A percentile compares a stretch with the other conserved stretches of the same genome.
These are phyloP conservation scores for Ascobolus immersus DNA, from an alignment of 495 filamentous ascomycete genomes.

Conservation along the genomic window DNA sequence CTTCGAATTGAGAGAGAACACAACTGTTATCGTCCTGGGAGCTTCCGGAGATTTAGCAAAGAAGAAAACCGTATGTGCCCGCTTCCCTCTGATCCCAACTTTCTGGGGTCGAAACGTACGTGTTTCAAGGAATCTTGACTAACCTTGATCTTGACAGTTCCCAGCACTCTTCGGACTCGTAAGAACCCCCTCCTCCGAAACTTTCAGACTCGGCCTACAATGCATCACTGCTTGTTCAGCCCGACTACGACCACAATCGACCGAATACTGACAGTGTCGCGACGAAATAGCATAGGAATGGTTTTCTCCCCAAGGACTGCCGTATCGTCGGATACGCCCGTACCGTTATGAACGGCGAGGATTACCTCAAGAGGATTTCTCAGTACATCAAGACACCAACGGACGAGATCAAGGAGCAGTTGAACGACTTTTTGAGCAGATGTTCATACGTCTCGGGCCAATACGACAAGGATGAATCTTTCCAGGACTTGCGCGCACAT, in stretches of 20 bases:
- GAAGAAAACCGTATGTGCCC: constrained; percentile 77
- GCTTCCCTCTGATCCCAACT: constrained; percentile 11
- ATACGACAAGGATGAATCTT: constrained; percentile 93
- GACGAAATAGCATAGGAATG: constrained; percentile 59
- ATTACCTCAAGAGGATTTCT: constrained; percentile 78
- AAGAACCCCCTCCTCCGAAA: constrained; percentile 22
- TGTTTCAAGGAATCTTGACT: constrained; percentile 3
- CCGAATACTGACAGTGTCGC: constrained; percentile 14
- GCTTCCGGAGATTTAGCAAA: constrained; percentile 95
- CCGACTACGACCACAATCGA: too few species aligned
- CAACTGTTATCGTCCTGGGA: constrained; percentile 86
- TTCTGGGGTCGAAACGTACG: neutral
- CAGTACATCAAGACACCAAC: constrained; percentile 98
- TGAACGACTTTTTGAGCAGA: constrained; percentile 62
- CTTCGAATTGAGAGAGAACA: constrained; percentile 95
- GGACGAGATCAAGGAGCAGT: constrained; percentile 87
- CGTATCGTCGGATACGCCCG: constrained; percentile 96
- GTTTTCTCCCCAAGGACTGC: constrained; percentile 94
- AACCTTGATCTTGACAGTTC: constrained; percentile 32
- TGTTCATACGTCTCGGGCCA: constrained; percentile 90
- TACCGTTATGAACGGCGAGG: constrained; percentile 96
- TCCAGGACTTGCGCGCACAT: constrained; percentile 67
- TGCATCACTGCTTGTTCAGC: neutral
- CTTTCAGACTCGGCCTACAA: neutral
- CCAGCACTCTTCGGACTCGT: constrained; percentile 96